phyloP scores from a whole-genome alignment of 23 red algal genomes.

The Cyanidioschyzon merolae region DNA sequence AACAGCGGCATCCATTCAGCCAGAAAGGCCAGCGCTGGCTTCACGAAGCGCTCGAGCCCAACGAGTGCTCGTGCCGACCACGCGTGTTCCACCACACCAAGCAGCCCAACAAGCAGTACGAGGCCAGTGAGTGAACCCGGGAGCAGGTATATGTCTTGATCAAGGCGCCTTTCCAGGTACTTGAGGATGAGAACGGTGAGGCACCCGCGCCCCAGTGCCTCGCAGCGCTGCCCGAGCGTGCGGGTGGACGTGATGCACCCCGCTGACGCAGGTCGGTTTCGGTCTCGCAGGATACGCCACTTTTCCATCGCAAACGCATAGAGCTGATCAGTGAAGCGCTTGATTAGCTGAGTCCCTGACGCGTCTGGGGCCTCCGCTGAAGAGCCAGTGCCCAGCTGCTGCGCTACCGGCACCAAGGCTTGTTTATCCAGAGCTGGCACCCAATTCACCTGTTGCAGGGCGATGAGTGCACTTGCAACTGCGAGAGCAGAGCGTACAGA shows the following conservation, averaged over 20 bases:
- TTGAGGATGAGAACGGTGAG: not conserved
- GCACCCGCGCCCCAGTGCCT: not conserved
- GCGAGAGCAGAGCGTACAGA: not conserved
- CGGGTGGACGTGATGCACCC: not conserved
- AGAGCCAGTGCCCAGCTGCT: not conserved
- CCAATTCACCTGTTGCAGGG: not conserved
- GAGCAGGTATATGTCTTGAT: not conserved
- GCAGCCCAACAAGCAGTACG: not conserved
- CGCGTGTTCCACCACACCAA: not conserved
- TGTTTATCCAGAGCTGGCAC: not conserved
- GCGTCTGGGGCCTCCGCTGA: not conserved
- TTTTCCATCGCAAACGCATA: not conserved
- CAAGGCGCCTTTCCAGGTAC: not conserved
- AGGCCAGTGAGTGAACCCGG: constrained; percentile 11
- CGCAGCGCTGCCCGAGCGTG: not conserved
- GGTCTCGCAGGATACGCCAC: not conserved
- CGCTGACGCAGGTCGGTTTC: not conserved
- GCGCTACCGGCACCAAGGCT: not conserved
- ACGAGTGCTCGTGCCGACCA: not conserved
- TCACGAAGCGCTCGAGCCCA: not conserved
- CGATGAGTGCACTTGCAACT: not conserved
- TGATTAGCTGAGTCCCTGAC: not conserved
- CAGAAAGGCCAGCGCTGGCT: not conserved
- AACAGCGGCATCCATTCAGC: constrained; percentile 20
- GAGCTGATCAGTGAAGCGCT: not conserved